Conservation (phyloP, 1,284 basidiomycete species). For the Ganoderma lucidum region DNA sequence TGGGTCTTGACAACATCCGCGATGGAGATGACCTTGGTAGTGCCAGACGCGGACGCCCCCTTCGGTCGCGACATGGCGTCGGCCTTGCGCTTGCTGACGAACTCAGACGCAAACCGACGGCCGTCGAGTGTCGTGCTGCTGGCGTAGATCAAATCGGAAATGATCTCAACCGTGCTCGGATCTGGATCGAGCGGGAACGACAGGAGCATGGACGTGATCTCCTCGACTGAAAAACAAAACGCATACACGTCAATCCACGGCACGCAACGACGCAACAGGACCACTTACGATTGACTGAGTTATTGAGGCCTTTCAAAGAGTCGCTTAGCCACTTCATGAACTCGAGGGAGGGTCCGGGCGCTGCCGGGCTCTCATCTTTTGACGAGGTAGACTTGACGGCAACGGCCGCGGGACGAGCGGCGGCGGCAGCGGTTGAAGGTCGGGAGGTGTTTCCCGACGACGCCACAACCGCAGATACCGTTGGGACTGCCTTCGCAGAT, state of each 20-base stretch:
- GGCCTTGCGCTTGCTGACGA: slow-evolving; percentile 85
- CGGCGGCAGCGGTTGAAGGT: slow-evolving; percentile 38
- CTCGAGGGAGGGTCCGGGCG: slow-evolving; percentile 78
- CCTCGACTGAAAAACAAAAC: slow-evolving; percentile 71
- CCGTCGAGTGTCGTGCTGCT: slow-evolving; percentile 96
- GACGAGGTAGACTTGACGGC: slow-evolving; percentile 51
- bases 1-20: slow-evolving; percentile 91
- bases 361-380: slow-evolving; percentile 65
- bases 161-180: slow-evolving; percentile 83
- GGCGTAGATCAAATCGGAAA: slow-evolving; percentile 92
- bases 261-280: slow-evolving; percentile 19
- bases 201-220: slow-evolving; percentile 91
- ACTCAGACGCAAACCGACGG: slow-evolving; percentile 92
- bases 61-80: slow-evolving; percentile 68
- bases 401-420: slow-evolving; percentile 40
- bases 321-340: slow-evolving; percentile 94
- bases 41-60: slow-evolving; percentile 47
- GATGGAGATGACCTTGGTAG: slow-evolving; percentile 70
- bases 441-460: slow-evolving; percentile 45
- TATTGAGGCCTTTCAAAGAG: slow-evolving; percentile 87
- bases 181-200: slow-evolving; percentile 92
- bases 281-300: slow-evolving; percentile 77
- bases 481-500: slow-evolving; percentile 37
- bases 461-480: slow-evolving; percentile 34
- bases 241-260: slow-evolving; percentile 17